Conservation (phyloP, 352 stramenopile genomes). For the Globisporangium spiculum region DNA sequence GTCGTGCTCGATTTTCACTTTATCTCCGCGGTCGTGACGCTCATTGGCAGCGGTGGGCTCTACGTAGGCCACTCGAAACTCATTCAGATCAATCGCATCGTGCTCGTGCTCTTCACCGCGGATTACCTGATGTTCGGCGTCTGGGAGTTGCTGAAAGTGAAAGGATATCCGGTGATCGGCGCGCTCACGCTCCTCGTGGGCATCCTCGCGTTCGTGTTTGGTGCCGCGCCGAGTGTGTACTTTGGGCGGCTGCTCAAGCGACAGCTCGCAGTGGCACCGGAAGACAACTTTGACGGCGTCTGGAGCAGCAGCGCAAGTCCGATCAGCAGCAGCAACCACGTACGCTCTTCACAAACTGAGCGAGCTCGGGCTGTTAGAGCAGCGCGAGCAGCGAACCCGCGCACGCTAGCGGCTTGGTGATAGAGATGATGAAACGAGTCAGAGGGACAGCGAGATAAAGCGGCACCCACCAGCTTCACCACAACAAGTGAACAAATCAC, state of each 20-base stretch:
- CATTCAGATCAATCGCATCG: conserved; percentile 4
- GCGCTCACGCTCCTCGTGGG: not conserved
- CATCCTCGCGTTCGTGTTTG: conserved; percentile 4
- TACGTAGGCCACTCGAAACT: not conserved
- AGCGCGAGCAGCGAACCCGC: not conserved
- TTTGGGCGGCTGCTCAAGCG: not conserved
- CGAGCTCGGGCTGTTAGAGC: not conserved
- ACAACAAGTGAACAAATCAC: not conserved
- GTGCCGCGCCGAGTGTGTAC: not conserved
- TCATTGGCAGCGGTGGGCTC: not conserved
- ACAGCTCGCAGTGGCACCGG: not conserved
- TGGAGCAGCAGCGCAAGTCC: conserved; percentile 1
- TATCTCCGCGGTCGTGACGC: not conserved
- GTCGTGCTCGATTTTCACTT: conserved; percentile 6
- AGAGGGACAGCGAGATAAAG: not conserved
- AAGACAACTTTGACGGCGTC: conserved; percentile 5
- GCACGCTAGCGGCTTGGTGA: not conserved
- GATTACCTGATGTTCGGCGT: not conserved
- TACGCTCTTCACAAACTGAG: not conserved
- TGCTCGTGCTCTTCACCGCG: conserved; percentile 4
- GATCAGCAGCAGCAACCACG: not conserved
- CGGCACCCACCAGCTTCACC: not conserved
- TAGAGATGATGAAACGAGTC: not conserved
- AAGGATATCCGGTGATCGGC: not conserved
- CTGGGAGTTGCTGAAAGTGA: conserved; percentile 6